Evolutionary conservation across 2,329 filamentous ascomycete species (phyloP).

Genomic region (Ophiosphaerella herpotricha): DNA sequence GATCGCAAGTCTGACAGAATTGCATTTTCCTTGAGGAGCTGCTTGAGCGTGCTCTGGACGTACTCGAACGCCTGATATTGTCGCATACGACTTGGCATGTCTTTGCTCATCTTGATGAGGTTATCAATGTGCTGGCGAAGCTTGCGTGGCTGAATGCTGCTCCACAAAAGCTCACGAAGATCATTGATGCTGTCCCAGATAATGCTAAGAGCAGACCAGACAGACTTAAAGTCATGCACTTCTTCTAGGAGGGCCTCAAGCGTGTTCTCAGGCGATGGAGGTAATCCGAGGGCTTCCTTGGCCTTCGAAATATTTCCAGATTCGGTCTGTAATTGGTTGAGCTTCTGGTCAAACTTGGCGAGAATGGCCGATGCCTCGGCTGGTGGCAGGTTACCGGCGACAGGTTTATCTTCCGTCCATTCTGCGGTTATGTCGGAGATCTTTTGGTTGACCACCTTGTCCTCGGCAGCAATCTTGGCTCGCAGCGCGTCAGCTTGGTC

Average conservation of each 20-base stretch:
- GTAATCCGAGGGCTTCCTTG: conserved; percentile 93
- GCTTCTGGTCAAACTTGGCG: conserved; percentile 78
- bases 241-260: conserved; percentile 88
- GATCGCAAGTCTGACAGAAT: conserved; percentile 91
- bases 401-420: conserved; percentile 97
- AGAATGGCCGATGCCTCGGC: conserved; percentile 85
- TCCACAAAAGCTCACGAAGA: conserved; percentile 90
- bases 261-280: conserved; percentile 77
- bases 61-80: conserved; percentile 99
- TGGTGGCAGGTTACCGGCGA: conserved; percentile 90
- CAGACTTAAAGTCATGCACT: conserved; percentile 97
- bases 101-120: conserved; percentile 96
- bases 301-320: conserved; percentile 93
- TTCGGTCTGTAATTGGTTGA: conserved; percentile 84
- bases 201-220: conserved; percentile 93
- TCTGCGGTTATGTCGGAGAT: conserved; percentile 81
- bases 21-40: conserved; percentile 87
- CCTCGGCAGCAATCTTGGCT: conserved; percentile 92
- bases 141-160: conserved; percentile 91
- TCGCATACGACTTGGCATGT: conserved; percentile 98
- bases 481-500: conserved; percentile 94
- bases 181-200: conserved; percentile 98
- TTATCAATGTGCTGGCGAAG: conserved; percentile 86
- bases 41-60: conserved; percentile 86
- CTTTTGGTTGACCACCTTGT: conserved; percentile 86